A percentile compares a stretch with the other conserved stretches of the same genome.
These are phyloP conservation scores for Olyra latifolia DNA, from an alignment of 176 grass and related monocot species.

Conservation along the genomic window DNA sequence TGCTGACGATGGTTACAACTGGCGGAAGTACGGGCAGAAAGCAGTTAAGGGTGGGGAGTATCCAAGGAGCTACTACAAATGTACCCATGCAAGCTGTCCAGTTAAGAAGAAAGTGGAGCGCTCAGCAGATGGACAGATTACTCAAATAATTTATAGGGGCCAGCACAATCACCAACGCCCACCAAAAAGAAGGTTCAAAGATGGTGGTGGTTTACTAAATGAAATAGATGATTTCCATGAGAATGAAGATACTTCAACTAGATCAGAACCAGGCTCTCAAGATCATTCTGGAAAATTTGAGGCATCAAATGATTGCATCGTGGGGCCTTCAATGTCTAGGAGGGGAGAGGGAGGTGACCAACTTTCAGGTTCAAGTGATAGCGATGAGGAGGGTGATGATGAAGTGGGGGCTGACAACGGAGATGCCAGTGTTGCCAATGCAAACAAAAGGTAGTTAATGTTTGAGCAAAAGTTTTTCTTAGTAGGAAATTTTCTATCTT, in stretches of 20 bases:
- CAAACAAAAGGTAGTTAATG: slow-evolving; percentile 68
- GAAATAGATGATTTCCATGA: slow-evolving; percentile 41
- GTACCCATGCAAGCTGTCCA: slow-evolving; percentile 53
- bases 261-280: slow-evolving; percentile 43
- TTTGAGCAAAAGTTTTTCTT: neutral
- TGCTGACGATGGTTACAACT: slow-evolving; percentile 71
- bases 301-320: slow-evolving; percentile 46
- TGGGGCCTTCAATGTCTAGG: slow-evolving; percentile 29
- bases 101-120: slow-evolving; percentile 84
- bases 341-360: slow-evolving; percentile 48
- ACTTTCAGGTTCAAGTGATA: slow-evolving; percentile 63
- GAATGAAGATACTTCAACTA: slow-evolving; percentile 43
- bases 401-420: slow-evolving; percentile 27
- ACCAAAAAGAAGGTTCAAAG: slow-evolving; percentile 63
- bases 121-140: slow-evolving; percentile 52
- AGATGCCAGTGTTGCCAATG: slow-evolving; percentile 31
- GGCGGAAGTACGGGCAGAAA: slow-evolving; percentile 87
- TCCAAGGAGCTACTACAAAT: slow-evolving; percentile 79
- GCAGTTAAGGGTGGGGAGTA: slow-evolving; percentile 70
- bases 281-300: slow-evolving; percentile 48
- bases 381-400: slow-evolving; percentile 54
- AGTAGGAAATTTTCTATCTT: neutral
- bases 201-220: slow-evolving; percentile 45
- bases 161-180: slow-evolving; percentile 59
- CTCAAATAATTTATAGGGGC: slow-evolving; percentile 76